Evolutionary conservation across 2,329 filamentous ascomycete species (phyloP).

Genomic region (Ceratocystis cubensis): DNA sequence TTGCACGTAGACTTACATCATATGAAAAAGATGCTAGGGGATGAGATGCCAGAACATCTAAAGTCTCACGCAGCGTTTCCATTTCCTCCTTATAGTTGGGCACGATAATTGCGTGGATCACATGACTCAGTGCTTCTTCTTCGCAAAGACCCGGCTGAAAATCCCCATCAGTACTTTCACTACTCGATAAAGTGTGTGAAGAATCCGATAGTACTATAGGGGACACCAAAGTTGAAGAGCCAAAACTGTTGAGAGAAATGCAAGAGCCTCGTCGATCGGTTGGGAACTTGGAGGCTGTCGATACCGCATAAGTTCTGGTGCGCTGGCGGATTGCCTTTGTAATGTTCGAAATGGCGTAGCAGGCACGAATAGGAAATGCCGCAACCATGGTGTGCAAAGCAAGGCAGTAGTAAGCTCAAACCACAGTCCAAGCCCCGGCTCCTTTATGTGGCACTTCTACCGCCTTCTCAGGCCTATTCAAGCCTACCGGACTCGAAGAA

Average conservation of each 20-base stretch:
- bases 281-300: constrained; percentile 36
- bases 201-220: constrained; percentile 1
- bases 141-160: constrained; percentile 23
- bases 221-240: neutral
- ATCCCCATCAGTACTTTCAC: constrained; percentile 41
- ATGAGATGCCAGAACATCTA: constrained; percentile 57
- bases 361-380: constrained; percentile 49
- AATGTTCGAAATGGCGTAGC: constrained; percentile 48
- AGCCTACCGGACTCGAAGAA: constrained; percentile 23
- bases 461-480: too few relatives aligned
- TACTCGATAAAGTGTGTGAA: constrained; percentile 34
- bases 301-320: constrained; percentile 29
- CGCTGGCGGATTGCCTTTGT: constrained; percentile 39
- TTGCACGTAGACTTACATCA: constrained; percentile 44
- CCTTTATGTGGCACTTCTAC: constrained; percentile 26
- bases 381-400: constrained; percentile 53
- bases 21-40: constrained; percentile 50
- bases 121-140: constrained; percentile 32
- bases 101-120: constrained; percentile 55
- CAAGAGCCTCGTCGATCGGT: constrained; percentile 40
- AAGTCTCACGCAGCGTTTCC: constrained; percentile 53
- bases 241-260: constrained; percentile 42
- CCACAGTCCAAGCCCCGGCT: constrained; percentile 38
- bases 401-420: constrained; percentile 54
- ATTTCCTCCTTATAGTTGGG: constrained; percentile 65